phyloP scores from a whole-genome alignment of 345 rosid genomes.

The Aegle marmelos region DNA sequence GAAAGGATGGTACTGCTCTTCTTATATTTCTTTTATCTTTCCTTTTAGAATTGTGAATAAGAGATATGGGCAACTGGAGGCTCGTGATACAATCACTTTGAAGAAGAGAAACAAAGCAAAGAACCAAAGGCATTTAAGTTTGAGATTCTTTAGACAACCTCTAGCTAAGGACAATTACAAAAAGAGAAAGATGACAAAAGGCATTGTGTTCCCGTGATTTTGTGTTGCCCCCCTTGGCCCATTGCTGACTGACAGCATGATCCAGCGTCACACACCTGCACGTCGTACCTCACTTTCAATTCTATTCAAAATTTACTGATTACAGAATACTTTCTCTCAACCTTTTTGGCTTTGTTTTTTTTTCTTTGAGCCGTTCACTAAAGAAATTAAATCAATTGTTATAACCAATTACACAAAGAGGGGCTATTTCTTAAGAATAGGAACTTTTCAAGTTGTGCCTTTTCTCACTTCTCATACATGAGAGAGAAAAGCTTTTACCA shows the following conservation, averaged over 20 bases:
- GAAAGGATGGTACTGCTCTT: background rate
- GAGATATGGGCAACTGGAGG: background rate
- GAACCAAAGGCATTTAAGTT: conserved; percentile 8
- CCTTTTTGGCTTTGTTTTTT: background rate
- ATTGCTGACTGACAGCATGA: conserved; percentile 17
- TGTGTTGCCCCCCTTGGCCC: conserved; percentile 5
- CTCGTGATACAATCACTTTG: conserved; percentile 5
- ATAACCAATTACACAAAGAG: background rate
- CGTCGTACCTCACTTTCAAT: background rate
- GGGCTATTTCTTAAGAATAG: background rate
- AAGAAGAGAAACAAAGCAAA: background rate
- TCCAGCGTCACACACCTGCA: background rate
- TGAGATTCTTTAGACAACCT: conserved; percentile 9
- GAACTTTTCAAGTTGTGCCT: background rate
- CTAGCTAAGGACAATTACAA: background rate
- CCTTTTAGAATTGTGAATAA: background rate
- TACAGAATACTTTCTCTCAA: background rate
- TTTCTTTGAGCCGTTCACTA: no score
- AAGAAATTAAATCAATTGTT: background rate
- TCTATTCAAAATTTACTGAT: background rate
- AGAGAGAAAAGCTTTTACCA: background rate
- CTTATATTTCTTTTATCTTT: background rate
- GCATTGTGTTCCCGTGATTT: conserved; percentile 45
- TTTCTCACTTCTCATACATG: background rate
- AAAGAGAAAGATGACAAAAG: conserved; percentile 34